These are phyloP conservation scores for Calonectria honghensis DNA, from an alignment of 2,329 filamentous ascomycete species.

Conservation along the genomic window DNA sequence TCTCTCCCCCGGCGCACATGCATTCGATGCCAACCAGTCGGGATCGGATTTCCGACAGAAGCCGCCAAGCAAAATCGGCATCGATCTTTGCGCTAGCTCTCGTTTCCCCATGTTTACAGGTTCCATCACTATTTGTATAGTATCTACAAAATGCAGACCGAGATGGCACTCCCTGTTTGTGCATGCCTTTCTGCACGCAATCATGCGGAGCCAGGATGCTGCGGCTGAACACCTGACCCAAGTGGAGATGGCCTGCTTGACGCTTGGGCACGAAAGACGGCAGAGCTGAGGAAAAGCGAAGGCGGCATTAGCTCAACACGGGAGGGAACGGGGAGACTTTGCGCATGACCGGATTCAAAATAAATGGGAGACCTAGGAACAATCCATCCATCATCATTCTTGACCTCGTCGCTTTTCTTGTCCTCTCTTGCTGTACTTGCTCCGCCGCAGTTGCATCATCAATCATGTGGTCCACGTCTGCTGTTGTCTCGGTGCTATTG, in stretches of 20 bases:
- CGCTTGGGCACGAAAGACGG: conserved; percentile 1
- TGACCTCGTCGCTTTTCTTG: background rate
- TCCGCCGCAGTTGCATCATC: background rate
- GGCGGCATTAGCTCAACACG: conserved; percentile 11
- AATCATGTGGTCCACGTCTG: conserved; percentile 1
- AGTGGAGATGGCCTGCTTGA: background rate
- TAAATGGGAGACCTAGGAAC: background rate
- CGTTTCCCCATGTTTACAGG: background rate
- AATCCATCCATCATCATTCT: background rate
- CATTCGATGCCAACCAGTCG: background rate
- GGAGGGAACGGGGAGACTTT: background rate
- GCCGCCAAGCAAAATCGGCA: background rate
- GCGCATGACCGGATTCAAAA: background rate
- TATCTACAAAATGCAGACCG: background rate
- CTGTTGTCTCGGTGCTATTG: conserved; percentile 3
- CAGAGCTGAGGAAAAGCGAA: background rate
- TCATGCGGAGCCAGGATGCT: background rate
- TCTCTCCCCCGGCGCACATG: background rate
- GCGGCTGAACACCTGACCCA: background rate
- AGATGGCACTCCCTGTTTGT: background rate
- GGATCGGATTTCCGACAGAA: background rate
- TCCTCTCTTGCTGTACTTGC: background rate
- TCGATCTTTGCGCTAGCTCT: background rate
- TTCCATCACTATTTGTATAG: background rate
- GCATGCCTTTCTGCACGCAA: background rate